A percentile compares a stretch with the other conserved stretches of the same genome.
phyloP scores from a whole-genome alignment of 2,329 filamentous ascomycete genomes.

The Tolypocladium nubicola region DNA sequence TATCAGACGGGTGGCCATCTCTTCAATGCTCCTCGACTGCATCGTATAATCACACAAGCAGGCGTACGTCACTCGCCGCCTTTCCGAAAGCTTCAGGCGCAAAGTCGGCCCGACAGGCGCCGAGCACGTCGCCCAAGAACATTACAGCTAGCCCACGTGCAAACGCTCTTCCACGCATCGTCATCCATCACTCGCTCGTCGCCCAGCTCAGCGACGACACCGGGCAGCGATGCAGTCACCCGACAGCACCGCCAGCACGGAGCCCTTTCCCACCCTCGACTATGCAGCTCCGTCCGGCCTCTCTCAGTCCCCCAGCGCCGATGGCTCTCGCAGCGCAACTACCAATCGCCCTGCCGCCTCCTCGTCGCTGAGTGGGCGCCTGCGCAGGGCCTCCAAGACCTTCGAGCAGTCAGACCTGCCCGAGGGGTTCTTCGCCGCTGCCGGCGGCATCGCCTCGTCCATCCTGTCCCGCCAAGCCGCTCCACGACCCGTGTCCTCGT shows the following conservation, averaged over 20 bases:
- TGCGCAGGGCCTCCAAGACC: conserved; percentile 20
- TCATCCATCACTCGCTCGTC: not conserved
- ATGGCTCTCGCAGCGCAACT: conserved; percentile 2
- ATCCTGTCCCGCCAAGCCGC: conserved; percentile 17
- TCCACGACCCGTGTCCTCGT: conserved; percentile 7
- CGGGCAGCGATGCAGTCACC: conserved; percentile 6
- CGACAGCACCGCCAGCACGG: conserved; percentile 7
- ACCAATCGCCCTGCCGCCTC: conserved; percentile 16
- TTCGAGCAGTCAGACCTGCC: conserved; percentile 37
- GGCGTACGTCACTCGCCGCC: not conserved
- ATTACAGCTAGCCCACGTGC: not conserved
- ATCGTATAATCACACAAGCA: not conserved
- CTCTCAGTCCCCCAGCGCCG: not conserved
- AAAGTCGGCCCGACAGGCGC: not conserved
- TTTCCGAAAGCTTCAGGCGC: not conserved
- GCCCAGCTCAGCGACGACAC: not conserved
- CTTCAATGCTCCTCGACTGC: not conserved
- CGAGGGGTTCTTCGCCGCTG: conserved; percentile 36
- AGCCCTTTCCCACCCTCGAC: conserved; percentile 16
- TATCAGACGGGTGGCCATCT: not conserved
- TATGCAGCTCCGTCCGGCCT: conserved; percentile 3
- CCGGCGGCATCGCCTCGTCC: conserved; percentile 32
- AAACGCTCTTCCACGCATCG: not conserved
- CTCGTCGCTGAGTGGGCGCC: conserved; percentile 18
- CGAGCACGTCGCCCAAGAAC: not conserved